Base-by-base conservation (phyloP, 2,329 filamentous ascomycete genomes). In the Fusarium vanettenii region DNA sequence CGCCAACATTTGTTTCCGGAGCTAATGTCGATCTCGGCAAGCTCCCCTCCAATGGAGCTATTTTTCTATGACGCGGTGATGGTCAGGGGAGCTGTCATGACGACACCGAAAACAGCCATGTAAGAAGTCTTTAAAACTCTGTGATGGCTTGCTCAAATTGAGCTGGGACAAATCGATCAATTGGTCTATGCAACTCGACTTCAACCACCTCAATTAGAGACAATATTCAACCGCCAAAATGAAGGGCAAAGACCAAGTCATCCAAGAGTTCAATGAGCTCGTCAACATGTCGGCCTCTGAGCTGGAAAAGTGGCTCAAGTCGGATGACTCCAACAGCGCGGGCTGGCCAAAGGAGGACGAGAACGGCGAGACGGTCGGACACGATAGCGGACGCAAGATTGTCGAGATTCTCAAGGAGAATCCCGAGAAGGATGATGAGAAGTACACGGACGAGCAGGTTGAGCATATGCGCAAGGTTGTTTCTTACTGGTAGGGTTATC, bases 241-340 rank as follows among this genome's bases (percentile, higher is more conserved):
- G 78, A 80, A 80, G 66, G 67, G 41, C 69, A 72, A 75, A 31
- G 76, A 80, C 3, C 78, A 81, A 35, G 80, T 82, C 43, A 79
- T 82, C 71, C 86, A 87, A 60, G 90, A 93, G 79, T 93, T 92
- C 85, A 92, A 92, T 71, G 86, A 89, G 43, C 81, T 92, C 56
- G 90, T 93, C 80, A 93, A 93, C 80, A 92, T 93, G 91, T 87
- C 85, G 13, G 84, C 90, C 2, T 80, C 85, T 2, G 90, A 92
- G 72, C 86, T 93, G 18, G 86, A 90, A 75, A 84, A 86, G 27
- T 93, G 91, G 91, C 86, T 93, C 27, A 86, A 89, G 71, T 85
- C 86, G 8, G 86, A 88, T n/a, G 86, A 90, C 35, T 92, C 90
- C 11, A 85, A 85, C 57, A 86, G 84, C 20, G 87, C 90, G 1